Conservation (phyloP, 805 yeast species). For the Sporopachydermia lactativora region DNA sequence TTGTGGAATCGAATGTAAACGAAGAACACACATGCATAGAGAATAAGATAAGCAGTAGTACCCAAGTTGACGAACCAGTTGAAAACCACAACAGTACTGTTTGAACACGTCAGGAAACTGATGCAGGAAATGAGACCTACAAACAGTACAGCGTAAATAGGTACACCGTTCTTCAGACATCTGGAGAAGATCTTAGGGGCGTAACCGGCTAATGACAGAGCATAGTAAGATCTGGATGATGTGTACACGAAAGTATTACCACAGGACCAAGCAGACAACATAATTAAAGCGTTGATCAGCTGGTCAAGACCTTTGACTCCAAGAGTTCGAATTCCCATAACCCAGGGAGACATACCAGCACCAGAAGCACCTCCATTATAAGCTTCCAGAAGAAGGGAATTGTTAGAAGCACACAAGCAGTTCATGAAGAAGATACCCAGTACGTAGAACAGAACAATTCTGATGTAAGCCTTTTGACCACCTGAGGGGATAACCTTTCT, state of each 20-base stretch:
- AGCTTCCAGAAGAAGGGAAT: slow-evolving; percentile 18
- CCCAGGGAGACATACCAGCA: slow-evolving; percentile 29
- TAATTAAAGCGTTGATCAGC: slow-evolving; percentile 15
- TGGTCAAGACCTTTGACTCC: slow-evolving; percentile 26
- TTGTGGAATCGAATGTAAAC: slow-evolving; percentile 22
- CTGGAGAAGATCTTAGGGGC: slow-evolving; percentile 24
- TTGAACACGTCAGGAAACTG: slow-evolving; percentile 20
- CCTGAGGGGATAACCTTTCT: slow-evolving; percentile 22
- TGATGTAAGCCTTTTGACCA: slow-evolving; percentile 21
- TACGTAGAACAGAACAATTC: slow-evolving; percentile 25
- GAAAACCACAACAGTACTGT: slow-evolving; percentile 7
- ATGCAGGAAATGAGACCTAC: slow-evolving; percentile 22
- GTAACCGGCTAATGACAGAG: slow-evolving; percentile 23
- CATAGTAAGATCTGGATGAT: slow-evolving; percentile 24
- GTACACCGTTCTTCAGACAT: slow-evolving; percentile 25
- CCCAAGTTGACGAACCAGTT: slow-evolving; percentile 16
- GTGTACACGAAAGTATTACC: slow-evolving; percentile 28
- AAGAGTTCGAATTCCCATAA: slow-evolving; percentile 12
- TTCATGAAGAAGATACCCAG: slow-evolving; percentile 27
- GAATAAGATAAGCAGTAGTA: slow-evolving; percentile 10
- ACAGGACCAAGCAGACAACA: slow-evolving; percentile 25
- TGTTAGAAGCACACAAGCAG: slow-evolving; percentile 21
- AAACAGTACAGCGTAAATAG: slow-evolving; percentile 24
- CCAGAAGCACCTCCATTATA: slow-evolving; percentile 20
- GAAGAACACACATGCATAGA: slow-evolving; percentile 15